Base-by-base conservation (phyloP, 2,329 filamentous ascomycete species). In the Talaromyces rugulosus region DNA sequence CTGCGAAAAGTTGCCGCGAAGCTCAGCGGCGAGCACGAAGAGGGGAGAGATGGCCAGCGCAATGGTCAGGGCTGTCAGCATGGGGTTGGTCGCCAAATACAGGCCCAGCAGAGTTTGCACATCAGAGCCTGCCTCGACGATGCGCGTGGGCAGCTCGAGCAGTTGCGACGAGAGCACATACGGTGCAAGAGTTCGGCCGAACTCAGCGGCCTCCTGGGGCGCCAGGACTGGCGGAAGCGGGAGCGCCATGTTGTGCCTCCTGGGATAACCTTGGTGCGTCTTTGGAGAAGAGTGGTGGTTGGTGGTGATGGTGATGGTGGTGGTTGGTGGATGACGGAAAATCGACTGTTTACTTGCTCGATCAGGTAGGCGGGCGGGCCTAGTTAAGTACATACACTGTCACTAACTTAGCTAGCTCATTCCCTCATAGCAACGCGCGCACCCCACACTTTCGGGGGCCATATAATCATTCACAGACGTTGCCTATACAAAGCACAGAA, bases 1-100 rank as follows among this genome's bases (percentile, higher is more conserved):
- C 77, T 99, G 95, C n/a, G 93, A 97, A 75, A 93, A 97, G 76
- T 99, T 99, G 71, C 85, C 85, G 78, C 96, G 98, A 78, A 92
- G 77, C 76, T 98, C 94, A 0, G 92, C 91, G 5, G 87, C 80
- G 34, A 94, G 71, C 28, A 96, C 80, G 69, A 96, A 90, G 31
- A 95, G 70, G 5, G 83, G 83, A 1, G 87, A 87, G n/a, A 96
- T 75, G 47, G 87, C 82, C 18, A 96, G 68, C 2, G 90, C 89
- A 59, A 91, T 84, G 0, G 86, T 88, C 66, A 96, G 83, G 2
- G 86, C 90, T 0, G 86, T 87, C 31, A 96, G 82, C 50, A 96
- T 80, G 0, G 95, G 95, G 73, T 99, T 98, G 18, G 94, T 98
- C 55, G 87, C 82, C 60, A 89, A 74, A 71, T 98, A 99, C 62